Evolutionary conservation across 192 early-diverging fungal genomes (phyloP), one percentile per base, ranked within the genome.

Genomic region (Coemansia umbellata): DNA sequence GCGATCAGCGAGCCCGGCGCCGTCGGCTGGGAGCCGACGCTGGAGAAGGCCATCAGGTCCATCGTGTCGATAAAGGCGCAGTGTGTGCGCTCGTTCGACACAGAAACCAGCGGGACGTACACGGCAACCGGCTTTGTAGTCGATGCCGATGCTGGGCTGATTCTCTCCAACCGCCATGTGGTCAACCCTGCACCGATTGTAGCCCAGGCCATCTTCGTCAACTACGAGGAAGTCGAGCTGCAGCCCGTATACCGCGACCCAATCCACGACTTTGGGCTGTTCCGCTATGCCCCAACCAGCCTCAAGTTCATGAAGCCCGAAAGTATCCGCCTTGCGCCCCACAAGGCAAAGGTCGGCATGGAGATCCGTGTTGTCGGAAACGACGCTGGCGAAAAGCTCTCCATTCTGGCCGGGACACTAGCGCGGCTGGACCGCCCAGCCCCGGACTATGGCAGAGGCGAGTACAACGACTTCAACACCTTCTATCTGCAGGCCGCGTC

Each of bases 391-490:
- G 89, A 91, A 54, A 90, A 90, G 54, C 74, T 90, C 27, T 84
- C 84, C 18, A 89, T 90, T 43, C 65, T 90, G 54, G 81, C 87
- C 7, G 89, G 89, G 43, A 86, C 84, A 3, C 47, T 91, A 4
- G 83, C 89, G 17, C 68, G 88, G 28, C 69, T 90, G 44, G 89
- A 91, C 63, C 72, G 89, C 21, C 80, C 75, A 31, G 87, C 85
- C 0, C 88, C 88, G 1, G 86, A 91, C 41, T 89, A 89, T 48
- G 86, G 85, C 37, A 62, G 79, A 8, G 82, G 82, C 8, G 81
- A 87, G 62, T 87, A 86, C 74, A 87, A 85, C 55, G 89, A 91
- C 56, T 88, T 89, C 62, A 91, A 90, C 60, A 91, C 87, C 1
- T 91, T 91, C 68, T 91, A 90, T 61, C 66, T 90, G 14, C 86